A percentile compares a stretch with the other conserved stretches of the same genome.
Evolutionary conservation across 176 grass and related monocot species (phyloP).

Genomic region (Musa acuminata): DNA sequence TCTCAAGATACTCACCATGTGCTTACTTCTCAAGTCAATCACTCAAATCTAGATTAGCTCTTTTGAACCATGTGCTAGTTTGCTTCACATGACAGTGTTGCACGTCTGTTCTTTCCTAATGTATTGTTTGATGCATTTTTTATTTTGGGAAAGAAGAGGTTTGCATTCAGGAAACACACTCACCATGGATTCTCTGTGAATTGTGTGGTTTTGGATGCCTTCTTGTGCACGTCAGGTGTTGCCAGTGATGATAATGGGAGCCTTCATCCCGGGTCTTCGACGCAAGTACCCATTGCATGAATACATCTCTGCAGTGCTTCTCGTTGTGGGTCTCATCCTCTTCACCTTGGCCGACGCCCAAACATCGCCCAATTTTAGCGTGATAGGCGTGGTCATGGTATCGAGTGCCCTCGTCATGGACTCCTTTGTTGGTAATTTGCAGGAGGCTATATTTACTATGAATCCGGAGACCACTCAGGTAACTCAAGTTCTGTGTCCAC

Average conservation of each 20-base stretch:
- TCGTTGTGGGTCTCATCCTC: slow-evolving; percentile 70
- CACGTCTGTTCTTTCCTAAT: too few relatives aligned
- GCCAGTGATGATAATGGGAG: slow-evolving; percentile 91
- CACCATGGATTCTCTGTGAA: not conserved
- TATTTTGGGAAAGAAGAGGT: too few relatives aligned
- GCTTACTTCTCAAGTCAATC: too few relatives aligned
- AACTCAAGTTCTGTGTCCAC: not conserved
- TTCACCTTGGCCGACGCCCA: slow-evolving; percentile 78
- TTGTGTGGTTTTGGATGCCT: not conserved
- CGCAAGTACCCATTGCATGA: slow-evolving; percentile 71
- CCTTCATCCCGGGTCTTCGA: slow-evolving; percentile 80
- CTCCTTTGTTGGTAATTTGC: slow-evolving; percentile 79
- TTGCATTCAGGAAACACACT: too few relatives aligned
- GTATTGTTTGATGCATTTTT: too few relatives aligned
- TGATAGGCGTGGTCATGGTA: slow-evolving; percentile 77
- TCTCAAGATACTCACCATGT: not conserved
- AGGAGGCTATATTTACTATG: slow-evolving; percentile 89
- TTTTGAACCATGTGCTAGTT: too few relatives aligned
- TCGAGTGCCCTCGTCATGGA: slow-evolving; percentile 74
- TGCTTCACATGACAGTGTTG: too few relatives aligned
- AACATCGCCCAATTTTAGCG: slow-evolving; percentile 76
- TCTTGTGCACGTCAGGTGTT: slow-evolving; percentile 30
- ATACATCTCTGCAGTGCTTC: slow-evolving; percentile 65
- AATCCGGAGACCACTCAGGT: slow-evolving; percentile 82
- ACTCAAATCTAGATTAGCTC: too few relatives aligned